Evolutionary conservation across 495 filamentous ascomycete species (phyloP), one percentile per base, ranked within the genome.

Genomic region (Pyrenula massariospora): DNA sequence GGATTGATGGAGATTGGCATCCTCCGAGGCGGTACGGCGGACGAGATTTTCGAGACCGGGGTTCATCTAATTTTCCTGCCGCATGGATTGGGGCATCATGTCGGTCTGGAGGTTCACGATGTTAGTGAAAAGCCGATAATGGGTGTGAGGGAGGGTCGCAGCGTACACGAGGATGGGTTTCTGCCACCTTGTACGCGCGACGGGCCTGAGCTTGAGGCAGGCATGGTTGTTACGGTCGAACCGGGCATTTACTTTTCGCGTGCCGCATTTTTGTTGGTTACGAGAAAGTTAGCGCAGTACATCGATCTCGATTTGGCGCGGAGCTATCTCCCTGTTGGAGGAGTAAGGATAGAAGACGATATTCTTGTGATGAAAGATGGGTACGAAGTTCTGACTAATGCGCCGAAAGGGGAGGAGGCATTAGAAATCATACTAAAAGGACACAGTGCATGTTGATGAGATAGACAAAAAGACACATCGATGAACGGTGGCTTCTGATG

Each of bases 41-140:
- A 77, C 1, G 89, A 91, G 57, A 83, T 94, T 57, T 76, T 81
- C 52, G 60, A 71, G 42, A 79, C 81, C 1, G 85, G 91, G 25
- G 88, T 83, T 21, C 82, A 82, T 2, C 74, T 79, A 23, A 84
- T 87, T 0, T 97, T 96, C 71, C 94, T 95, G 70, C 91, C 92
- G 1, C 92, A 97, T 67, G 92, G 92, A 1, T 74, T 92, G 12
- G 88, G 88, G 11, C 91, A 97, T 67, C 88, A 95, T 66, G 73
- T 96, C 31, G 92, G 92, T 0, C 76, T 97, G 15, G 92, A 97
- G 66, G 85, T 88, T 47, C 92, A 97, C 63, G 92, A 97, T 71
- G 83, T 88, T 3, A 79, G 79, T 3, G 76, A 69, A 8, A 67
- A 70, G 22, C 70, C 74, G 2, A 71, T 78, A 48, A 77, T 71